These are phyloP conservation scores for Neurospora africana DNA, from an alignment of 495 filamentous ascomycete species.

Conservation along the genomic window DNA sequence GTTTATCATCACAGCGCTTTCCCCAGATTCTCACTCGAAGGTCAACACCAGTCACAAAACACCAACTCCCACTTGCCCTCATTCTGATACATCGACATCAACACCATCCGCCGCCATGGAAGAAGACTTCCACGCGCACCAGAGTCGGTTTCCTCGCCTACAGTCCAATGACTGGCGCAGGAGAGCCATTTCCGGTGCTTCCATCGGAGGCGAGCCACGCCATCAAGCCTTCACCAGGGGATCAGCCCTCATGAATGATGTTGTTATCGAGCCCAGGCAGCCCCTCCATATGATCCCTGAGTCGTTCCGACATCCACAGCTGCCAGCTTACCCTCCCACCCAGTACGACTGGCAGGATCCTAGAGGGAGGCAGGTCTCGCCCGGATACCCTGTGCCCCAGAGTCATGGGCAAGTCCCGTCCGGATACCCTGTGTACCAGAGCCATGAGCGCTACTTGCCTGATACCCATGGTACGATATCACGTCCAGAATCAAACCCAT, in stretches of 20 bases:
- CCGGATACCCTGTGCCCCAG: not conserved
- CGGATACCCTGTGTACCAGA: not conserved
- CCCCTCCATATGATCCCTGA: not conserved
- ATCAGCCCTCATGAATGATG: not conserved
- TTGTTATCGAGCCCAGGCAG: not conserved
- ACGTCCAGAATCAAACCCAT: not conserved
- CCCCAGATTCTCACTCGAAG: not conserved
- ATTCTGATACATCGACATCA: not conserved
- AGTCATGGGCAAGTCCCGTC: not conserved
- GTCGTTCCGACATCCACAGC: not conserved
- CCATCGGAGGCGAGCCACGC: not conserved
- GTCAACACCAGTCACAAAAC: not conserved
- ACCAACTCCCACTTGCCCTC: not conserved
- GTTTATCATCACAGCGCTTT: not conserved
- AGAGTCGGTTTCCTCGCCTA: not conserved
- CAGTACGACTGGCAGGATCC: not conserved
- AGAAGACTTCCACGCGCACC: not conserved
- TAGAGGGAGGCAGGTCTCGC: not conserved
- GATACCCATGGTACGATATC: not conserved
- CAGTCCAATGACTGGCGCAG: not conserved
- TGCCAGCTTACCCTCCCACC: not conserved
- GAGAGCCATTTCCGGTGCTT: not conserved
- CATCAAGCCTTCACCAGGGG: not conserved
- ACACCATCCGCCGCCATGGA: not conserved
- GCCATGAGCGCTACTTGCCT: not conserved